A percentile compares a stretch with the other conserved stretches of the same genome.
Evolutionary conservation across 306 rosid species (phyloP).

Genomic region (Boehmeria nivea): DNA sequence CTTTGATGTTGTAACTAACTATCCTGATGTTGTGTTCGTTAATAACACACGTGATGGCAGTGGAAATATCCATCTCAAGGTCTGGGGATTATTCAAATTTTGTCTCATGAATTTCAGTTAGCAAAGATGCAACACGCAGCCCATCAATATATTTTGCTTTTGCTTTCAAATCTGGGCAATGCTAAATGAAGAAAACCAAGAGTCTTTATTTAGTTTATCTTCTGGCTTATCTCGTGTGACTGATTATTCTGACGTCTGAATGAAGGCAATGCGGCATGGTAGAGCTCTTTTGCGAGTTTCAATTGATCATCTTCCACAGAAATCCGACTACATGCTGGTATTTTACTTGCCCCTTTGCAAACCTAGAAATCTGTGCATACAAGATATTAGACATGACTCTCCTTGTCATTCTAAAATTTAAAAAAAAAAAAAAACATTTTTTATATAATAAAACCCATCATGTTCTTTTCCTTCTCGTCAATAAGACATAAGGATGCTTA

Average conservation of each 20-base stretch:
- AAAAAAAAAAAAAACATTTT: no score
- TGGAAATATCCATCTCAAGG: constrained; percentile 70
- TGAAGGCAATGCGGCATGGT: constrained; percentile 80
- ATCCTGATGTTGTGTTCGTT: constrained; percentile 60
- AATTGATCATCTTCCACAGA: constrained; percentile 48
- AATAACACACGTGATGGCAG: constrained; percentile 47
- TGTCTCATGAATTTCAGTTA: background rate
- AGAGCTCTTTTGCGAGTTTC: constrained; percentile 75
- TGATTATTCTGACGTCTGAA: constrained; percentile 23
- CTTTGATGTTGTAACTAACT: constrained; percentile 53
- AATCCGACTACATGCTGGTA: constrained; percentile 84
- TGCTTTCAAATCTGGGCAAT: no score
- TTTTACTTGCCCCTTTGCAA: constrained; percentile 14
- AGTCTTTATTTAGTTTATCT: background rate
- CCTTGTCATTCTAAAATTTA: no score
- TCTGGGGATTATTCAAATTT: constrained; percentile 14
- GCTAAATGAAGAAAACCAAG: constrained; percentile 6
- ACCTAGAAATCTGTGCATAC: constrained; percentile 1
- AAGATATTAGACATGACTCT: background rate
- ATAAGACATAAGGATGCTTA: background rate
- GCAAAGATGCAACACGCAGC: no score
- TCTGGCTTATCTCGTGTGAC: constrained; percentile 13
- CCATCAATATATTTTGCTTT: no score
- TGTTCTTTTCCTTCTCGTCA: background rate
- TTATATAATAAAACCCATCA: no score